Evolutionary conservation across 2,329 filamentous ascomycete genomes (phyloP).

Genomic region (Colletotrichum theobromicola): DNA sequence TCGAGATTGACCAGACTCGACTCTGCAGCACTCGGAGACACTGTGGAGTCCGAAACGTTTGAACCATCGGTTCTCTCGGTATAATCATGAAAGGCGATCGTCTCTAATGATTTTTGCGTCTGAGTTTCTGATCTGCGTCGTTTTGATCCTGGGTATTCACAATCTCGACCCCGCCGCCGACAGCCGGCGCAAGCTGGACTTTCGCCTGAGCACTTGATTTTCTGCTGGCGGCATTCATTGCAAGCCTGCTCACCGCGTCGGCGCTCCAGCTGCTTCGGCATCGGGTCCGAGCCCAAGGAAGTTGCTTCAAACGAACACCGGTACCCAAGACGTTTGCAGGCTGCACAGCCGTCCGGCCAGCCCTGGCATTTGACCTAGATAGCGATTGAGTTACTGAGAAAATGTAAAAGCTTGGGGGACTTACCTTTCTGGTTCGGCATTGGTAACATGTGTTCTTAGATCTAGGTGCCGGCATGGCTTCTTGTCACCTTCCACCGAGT

Average conservation of each 20-base stretch:
- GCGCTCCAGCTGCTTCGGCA: not conserved
- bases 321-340: not conserved
- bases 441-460: not conserved
- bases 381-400: not conserved
- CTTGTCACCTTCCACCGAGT: not conserved
- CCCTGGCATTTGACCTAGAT: not conserved
- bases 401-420: not conserved
- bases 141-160: not conserved
- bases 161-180: not conserved
- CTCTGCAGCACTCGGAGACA: not conserved
- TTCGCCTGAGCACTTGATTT: not conserved
- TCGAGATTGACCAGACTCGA: not conserved
- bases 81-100: not conserved
- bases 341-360: not conserved
- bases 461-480: not conserved
- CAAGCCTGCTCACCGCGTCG: not conserved
- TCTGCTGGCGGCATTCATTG: not conserved
- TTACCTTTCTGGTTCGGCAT: not conserved
- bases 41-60: not conserved
- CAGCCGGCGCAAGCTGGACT: not conserved
- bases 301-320: not conserved
- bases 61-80: not conserved
- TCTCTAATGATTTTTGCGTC: not conserved
- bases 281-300: not conserved
- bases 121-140: not conserved